Base-by-base conservation (phyloP, 2,329 filamentous ascomycete genomes). In the Curvularia lunata region DNA sequence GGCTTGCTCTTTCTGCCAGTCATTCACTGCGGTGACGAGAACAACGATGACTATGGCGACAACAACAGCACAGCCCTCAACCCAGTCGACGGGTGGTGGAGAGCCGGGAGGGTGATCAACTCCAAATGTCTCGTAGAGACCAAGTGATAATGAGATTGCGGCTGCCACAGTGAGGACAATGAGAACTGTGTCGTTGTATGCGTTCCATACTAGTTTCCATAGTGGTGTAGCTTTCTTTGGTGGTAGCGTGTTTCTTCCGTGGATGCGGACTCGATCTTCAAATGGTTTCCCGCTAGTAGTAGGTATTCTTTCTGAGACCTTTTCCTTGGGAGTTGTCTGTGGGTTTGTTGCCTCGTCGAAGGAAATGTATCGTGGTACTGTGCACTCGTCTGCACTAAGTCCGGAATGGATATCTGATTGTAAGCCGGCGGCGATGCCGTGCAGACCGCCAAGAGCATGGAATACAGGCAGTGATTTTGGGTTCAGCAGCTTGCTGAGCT, bases 171-270 rank as follows among this genome's bases (percentile, higher is more conserved):
- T 89, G 58, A 91, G 78, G 5, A 91, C 77, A 38, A 91, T 88
- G 38, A 92, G 83, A 34, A 91, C 86, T 63, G 89, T 89, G 75
- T 91, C 89, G 64, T 91, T 89, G 73, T 89, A 90, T 2, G 88
- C 87, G 60, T 84, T 84, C 88, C 88, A 91, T 57, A 87, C 81
- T 7, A 90, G 71, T 56, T 78, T 80, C 66, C 85, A 80, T 40
- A 91, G 81, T 1, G 85, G 82, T 27, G 85, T 87, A 1, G 83
- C 79, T 72, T 89, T 88, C 70, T 87, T 86, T 42, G 85, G 82
- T 0, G 88, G 88, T 21, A 91, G 77, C 12, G 80, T 76, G 65
- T 91, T 91, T 62, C 83, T 82, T 45, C 83, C 81, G 68, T 83
- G 89, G 4, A 89, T 78, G 30, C 86, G 79, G 54, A 82, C 80